These are phyloP conservation scores for Ganoderma lingzhi DNA, from an alignment of 1,284 basidiomycete species.

Conservation along the genomic window DNA sequence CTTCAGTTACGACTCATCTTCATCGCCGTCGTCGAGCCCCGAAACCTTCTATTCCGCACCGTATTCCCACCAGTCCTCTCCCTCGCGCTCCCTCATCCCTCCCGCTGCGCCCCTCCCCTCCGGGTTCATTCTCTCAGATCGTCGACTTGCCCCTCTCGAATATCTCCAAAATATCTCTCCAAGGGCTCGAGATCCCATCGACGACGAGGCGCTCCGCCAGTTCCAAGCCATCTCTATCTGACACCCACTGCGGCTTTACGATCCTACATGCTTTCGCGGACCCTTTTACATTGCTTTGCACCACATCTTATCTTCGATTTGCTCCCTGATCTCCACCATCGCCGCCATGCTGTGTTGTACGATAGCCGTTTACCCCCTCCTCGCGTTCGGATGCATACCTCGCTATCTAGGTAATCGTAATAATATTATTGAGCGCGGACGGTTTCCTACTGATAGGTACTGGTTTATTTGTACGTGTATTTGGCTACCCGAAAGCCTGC, in stretches of 20 bases:
- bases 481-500: background rate
- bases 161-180: slow-evolving; percentile 43
- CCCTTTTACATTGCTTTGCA: background rate
- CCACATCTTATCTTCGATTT: slow-evolving; percentile 1
- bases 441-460: background rate
- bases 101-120: slow-evolving; percentile 25
- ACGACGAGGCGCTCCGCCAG: slow-evolving; percentile 40
- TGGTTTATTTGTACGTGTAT: slow-evolving; percentile 9
- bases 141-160: slow-evolving; percentile 41
- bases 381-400: slow-evolving; percentile 10
- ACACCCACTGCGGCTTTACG: background rate
- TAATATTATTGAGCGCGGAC: slow-evolving; percentile 12
- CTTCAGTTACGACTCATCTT: slow-evolving; percentile 11
- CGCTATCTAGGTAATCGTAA: slow-evolving; percentile 18
- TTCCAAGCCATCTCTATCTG: slow-evolving; percentile 18
- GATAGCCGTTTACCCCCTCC: background rate
- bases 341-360: slow-evolving; percentile 10
- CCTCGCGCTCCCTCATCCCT: slow-evolving; percentile 12
- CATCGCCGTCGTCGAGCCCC: slow-evolving; percentile 20
- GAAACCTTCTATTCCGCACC: slow-evolving; percentile 7
- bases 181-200: slow-evolving; percentile 39
- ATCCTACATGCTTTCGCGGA: background rate
- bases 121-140: slow-evolving; percentile 22
- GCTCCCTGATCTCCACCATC: background rate
- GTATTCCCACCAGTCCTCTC: slow-evolving; percentile 15